Evolutionary conservation across 2,329 filamentous ascomycete species (phyloP).

Genomic region (Alternaria alternata): DNA sequence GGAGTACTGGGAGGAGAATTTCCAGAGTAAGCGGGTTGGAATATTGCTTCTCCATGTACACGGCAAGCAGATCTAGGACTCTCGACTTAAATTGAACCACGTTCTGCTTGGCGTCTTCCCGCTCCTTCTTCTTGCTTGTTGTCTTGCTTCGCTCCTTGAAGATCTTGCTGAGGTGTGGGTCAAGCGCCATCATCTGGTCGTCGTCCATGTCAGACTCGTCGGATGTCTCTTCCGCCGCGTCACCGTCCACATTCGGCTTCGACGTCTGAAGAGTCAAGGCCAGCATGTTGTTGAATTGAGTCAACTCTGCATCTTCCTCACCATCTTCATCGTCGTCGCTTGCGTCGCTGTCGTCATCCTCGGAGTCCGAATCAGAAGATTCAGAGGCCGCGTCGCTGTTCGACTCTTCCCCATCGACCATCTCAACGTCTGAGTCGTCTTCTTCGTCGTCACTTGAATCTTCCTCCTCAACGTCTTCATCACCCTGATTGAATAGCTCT

Average conservation of each 20-base stretch:
- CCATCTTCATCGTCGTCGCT: slow-evolving; percentile 28
- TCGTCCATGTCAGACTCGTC: slow-evolving; percentile 87
- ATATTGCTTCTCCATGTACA: slow-evolving; percentile 83
- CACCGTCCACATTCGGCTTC: slow-evolving; percentile 64
- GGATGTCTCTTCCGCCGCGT: slow-evolving; percentile 67
- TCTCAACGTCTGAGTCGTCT: slow-evolving; percentile 56
- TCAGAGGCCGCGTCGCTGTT: slow-evolving; percentile 37
- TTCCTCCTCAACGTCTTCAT: slow-evolving; percentile 50
- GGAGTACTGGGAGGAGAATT: slow-evolving; percentile 75
- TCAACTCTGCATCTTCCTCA: slow-evolving; percentile 62
- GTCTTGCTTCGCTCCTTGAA: slow-evolving; percentile 78
- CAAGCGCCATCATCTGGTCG: slow-evolving; percentile 91
- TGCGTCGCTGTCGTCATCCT: slow-evolving; percentile 33
- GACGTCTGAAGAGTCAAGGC: slow-evolving; percentile 77
- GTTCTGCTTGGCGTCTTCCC: slow-evolving; percentile 85
- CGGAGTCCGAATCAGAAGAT: slow-evolving; percentile 17
- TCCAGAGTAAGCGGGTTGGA: slow-evolving; percentile 71
- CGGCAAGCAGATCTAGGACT: slow-evolving; percentile 84
- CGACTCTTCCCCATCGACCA: slow-evolving; percentile 51
- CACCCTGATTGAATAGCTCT: slow-evolving; percentile 77
- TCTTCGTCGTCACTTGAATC: slow-evolving; percentile 58
- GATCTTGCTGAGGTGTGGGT: slow-evolving; percentile 82
- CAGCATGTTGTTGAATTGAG: slow-evolving; percentile 77
- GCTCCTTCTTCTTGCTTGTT: slow-evolving; percentile 78
- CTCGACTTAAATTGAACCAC: slow-evolving; percentile 96